Conservation (phyloP, 2,329 filamentous ascomycete genomes). For the Epichloe brachyelytri region DNA sequence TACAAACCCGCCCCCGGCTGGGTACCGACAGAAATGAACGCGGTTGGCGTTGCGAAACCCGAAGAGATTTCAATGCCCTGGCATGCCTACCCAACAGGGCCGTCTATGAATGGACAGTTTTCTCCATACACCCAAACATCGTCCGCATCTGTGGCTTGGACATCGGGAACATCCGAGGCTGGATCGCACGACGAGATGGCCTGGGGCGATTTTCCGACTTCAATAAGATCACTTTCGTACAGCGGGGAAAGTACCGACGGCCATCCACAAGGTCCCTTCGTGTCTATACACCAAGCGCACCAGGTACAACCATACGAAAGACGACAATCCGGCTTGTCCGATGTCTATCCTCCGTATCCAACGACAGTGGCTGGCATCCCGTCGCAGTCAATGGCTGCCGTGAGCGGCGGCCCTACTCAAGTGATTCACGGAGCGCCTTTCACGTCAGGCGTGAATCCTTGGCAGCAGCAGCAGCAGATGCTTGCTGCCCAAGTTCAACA, state of each 20-base stretch:
- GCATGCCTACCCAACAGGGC: slow-evolving; percentile 36
- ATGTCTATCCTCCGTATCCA: slow-evolving; percentile 30
- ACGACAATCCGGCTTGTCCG: slow-evolving; percentile 27
- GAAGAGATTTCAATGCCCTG: slow-evolving; percentile 32
- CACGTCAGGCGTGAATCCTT: slow-evolving; percentile 26
- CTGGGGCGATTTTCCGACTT: slow-evolving; percentile 31
- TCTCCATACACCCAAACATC: slow-evolving; percentile 34
- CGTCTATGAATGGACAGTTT: slow-evolving; percentile 36
- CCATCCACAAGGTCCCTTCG: slow-evolving; percentile 25
- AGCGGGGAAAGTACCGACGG: slow-evolving; percentile 27
- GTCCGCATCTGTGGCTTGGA: slow-evolving; percentile 29
- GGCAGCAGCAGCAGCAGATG: slow-evolving; percentile 30
- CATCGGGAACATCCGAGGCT: slow-evolving; percentile 22
- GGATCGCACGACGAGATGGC: slow-evolving; percentile 29
- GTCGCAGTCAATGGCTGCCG: slow-evolving; percentile 19
- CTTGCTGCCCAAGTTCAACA: slow-evolving; percentile 3
- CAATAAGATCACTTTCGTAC: slow-evolving; percentile 35
- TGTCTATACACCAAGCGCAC: slow-evolving; percentile 24
- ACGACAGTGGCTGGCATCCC: slow-evolving; percentile 25
- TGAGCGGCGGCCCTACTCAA: slow-evolving; percentile 15
- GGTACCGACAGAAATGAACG: slow-evolving; percentile 29
- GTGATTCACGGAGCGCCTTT: slow-evolving; percentile 20
- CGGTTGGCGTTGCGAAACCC: slow-evolving; percentile 27
- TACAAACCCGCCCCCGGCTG: slow-evolving; percentile 27
- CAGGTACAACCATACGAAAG: slow-evolving; percentile 30